Percentiles rank a stretch among this genome's conserved stretches.
These are phyloP conservation scores for Blepharisma stoltei DNA, from an alignment of 73 alveolate genomes.

Conservation along the genomic window DNA sequence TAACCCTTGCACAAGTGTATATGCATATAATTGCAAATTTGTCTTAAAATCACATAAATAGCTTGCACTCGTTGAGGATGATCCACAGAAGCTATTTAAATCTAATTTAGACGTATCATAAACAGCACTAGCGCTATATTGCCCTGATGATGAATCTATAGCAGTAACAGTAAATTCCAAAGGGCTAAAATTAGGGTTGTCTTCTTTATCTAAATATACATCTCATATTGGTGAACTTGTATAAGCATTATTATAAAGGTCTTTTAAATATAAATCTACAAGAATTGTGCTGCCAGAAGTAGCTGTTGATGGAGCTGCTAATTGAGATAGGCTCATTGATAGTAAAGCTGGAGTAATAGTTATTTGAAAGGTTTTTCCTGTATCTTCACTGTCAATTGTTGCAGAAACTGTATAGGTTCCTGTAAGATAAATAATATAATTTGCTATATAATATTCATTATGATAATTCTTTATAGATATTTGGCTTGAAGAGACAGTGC, in stretches of 20 bases:
- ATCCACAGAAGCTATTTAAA: too few species aligned
- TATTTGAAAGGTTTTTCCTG: neutral
- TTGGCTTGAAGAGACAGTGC: slow-evolving; percentile 3
- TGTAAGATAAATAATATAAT: neutral
- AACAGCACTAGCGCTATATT: too few species aligned
- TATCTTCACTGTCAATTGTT: neutral
- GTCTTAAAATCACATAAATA: too few species aligned
- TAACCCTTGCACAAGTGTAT: too few species aligned
- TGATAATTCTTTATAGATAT: neutral
- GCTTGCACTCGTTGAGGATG: too few species aligned
- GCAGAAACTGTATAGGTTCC: neutral
- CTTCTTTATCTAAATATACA: too few species aligned
- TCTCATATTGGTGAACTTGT: too few species aligned
- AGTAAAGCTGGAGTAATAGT: neutral
- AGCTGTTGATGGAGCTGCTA: neutral
- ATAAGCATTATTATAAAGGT: neutral
- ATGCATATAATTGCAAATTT: too few species aligned
- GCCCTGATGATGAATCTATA: too few species aligned
- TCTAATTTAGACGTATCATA: too few species aligned
- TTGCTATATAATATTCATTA: neutral
- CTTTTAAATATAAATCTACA: neutral
- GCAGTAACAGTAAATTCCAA: too few species aligned
- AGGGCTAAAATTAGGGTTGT: too few species aligned
- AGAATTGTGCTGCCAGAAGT: slow-evolving; percentile 1
- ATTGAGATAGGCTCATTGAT: neutral